Base-by-base conservation (phyloP, 441 rosid genomes). In the Populus tomentosa region DNA sequence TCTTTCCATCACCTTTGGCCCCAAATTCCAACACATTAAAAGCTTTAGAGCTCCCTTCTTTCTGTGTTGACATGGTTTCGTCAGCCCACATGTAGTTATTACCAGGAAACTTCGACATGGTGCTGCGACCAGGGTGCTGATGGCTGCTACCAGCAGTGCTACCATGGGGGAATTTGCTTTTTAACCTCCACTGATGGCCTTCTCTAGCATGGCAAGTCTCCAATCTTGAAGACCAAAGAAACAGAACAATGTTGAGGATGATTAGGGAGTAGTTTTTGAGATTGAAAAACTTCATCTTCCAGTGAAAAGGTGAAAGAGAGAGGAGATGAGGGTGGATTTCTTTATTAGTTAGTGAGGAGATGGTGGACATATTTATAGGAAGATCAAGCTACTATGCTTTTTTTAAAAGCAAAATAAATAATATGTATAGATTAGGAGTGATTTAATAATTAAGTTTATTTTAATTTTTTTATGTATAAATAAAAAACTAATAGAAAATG, bases 1-100 rank as follows among this genome's bases (percentile, higher is more conserved):
- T 81, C 26, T 78, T 80, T 59, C 97, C 98, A 73, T 95, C 91
- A 62, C 99, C 98, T 78, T 88, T 91, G 18, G 98, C 99, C 1
- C 97, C 97, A 73, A 84, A 94, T 64, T 89, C 83, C 23, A 86
- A 65, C 73, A 95, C 97, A 77, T 88, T 85, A 74, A 94, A 90
- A 59, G 84, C 77, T 42, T 90, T 70, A 5, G 85, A 64, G 71
- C 73, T 77, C 5, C 64, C 61, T 5, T 50, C 67, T 36, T 77
- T 4, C 26, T 11, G 67, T n/a, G 24, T 53, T 36, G 75, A 80
- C 75, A 23, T 53, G 26, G 53, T 74, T 20, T 65, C 73, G 8
- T 56, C 71, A 14, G 71, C 24, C 56, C n/a, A 24, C 14, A 42
- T 69, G 64, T 67, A 59, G 32, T 40, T 21, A 2, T 67, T 9